A percentile compares a stretch with the other conserved stretches of the same genome.
These are phyloP conservation scores for Anisodus tanguticus DNA, from an alignment of 257 asterid species.

Conservation along the genomic window DNA sequence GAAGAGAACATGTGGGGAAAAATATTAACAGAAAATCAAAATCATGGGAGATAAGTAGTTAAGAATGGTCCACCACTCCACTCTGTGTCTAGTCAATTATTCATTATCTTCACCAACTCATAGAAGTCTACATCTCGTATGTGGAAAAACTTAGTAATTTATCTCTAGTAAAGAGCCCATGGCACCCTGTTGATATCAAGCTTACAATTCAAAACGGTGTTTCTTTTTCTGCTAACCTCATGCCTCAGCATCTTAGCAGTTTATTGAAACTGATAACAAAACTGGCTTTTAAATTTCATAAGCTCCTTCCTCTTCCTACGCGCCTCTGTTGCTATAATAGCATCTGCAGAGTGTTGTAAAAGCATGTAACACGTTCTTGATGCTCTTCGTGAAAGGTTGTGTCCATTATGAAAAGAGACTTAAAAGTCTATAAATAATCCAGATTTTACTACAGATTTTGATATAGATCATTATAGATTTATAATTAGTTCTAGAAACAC, in stretches of 20 bases:
- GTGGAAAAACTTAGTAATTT: not conserved
- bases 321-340: conserved; percentile 48
- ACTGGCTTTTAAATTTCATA: conserved; percentile 48
- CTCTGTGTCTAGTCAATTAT: not conserved
- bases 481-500: too few relatives aligned
- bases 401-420: too few relatives aligned
- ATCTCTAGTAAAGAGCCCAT: not conserved
- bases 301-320: conserved; percentile 67
- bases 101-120: not conserved
- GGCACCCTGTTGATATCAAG: not conserved
- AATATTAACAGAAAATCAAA: not conserved
- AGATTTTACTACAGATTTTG: too few relatives aligned
- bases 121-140: not conserved
- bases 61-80: not conserved
- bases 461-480: too few relatives aligned
- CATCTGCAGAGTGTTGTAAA: conserved; percentile 31
- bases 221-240: not conserved
- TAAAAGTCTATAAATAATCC: too few relatives aligned
- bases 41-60: too few relatives aligned
- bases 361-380: not conserved
- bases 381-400: not conserved
- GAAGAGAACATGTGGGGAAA: not conserved
- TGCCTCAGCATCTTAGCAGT: not conserved
- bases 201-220: not conserved
- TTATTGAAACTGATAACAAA: conserved; percentile 21